Base-by-base conservation (phyloP, 108 stramenopile species). In the Epipyxis sp. region DNA sequence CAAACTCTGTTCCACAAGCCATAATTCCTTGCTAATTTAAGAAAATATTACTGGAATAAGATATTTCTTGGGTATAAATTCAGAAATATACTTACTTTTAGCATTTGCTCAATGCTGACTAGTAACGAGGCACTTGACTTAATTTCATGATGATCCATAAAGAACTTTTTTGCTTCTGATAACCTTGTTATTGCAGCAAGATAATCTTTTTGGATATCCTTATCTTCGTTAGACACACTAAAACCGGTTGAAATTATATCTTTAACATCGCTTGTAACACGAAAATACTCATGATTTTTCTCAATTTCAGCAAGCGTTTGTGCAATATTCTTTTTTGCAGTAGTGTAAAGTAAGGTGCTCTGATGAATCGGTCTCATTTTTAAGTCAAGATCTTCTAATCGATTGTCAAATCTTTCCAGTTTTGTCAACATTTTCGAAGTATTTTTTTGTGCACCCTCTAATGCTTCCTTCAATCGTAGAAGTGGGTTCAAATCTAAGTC, bases 361-460 rank as follows among this genome's bases (percentile, higher is more conserved):
- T 35, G 34, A 10, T 65, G 61, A 65, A 65, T 65, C 6, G 61
- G 61, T 65, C 34, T 3, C 61, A 65, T 65, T 32, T 65, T 65
- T 65, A 32, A 10, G 25, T 65, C 61, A 6, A 65, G 10, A 65
- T 65, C 61, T 32, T 16, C 20, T 37, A 65, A 25, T 10, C 61
- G 61, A 65, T 10, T 13, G 20, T 65, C 61, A 37, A 65, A 65
- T 37, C 34, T 65, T 32, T 65, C 61, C 25, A 65, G 34, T 65
- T 37, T 65, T 25, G 13, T 6, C 10, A 65, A 6, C 61, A 65
- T 65, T 13, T 32, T 3, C 30, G 20, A 6, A 32, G 61, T 65
- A 65, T 65, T 65, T 32, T 65, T 65, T 37, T 65, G 61, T 65
- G 61, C 61, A 32, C 61, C 61, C 25, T 65, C 61, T 25, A 65